Evolutionary conservation across 176 grass and related monocot species (phyloP).

Genomic region (Bonia amplexicaulis): DNA sequence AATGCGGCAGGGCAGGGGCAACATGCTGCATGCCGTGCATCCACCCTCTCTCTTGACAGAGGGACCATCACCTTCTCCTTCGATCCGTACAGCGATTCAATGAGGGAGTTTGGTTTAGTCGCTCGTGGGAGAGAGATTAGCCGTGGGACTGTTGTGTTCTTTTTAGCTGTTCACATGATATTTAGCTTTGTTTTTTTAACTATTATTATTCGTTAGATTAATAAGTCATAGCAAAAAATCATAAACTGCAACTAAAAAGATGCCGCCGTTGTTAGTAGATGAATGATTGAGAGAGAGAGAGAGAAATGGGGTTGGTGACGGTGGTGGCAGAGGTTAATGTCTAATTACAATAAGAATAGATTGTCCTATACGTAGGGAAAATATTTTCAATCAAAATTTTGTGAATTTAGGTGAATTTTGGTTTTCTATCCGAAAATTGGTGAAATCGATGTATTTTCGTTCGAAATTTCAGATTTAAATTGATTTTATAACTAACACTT

Average conservation of each 20-base stretch:
- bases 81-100: background rate
- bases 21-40: background rate
- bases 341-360: background rate
- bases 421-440: too few species aligned
- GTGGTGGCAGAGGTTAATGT: background rate
- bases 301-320: background rate
- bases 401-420: too few species aligned
- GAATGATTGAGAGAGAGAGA: background rate
- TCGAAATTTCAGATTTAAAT: too few species aligned
- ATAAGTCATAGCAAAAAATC: fast-evolving
- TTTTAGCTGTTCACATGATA: too few species aligned
- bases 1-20: background rate
- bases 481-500: too few species aligned
- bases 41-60: background rate
- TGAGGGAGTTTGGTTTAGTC: background rate
- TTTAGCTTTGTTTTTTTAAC: too few species aligned
- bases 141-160: too few species aligned
- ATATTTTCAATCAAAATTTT: too few species aligned
- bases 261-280: background rate
- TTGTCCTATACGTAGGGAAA: too few species aligned
- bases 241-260: too few species aligned
- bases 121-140: background rate
- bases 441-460: too few species aligned
- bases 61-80: background rate
- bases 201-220: too few species aligned